A percentile compares a stretch with the other conserved stretches of the same genome.
phyloP scores from a whole-genome alignment of 768 basidiomycete genomes.

The Mrakia hoshinonis region DNA sequence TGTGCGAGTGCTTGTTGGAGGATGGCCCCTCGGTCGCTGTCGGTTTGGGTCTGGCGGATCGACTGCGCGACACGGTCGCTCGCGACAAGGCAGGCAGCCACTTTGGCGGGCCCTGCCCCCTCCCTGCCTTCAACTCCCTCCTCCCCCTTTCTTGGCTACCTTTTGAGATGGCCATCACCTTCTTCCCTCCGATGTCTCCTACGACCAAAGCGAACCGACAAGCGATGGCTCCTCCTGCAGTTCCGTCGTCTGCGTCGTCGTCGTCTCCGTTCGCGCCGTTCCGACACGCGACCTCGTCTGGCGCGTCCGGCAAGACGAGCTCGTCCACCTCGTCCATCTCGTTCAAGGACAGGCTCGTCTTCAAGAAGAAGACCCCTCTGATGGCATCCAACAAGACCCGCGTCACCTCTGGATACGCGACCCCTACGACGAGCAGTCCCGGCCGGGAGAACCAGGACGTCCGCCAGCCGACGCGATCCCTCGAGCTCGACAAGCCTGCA shows the following conservation, averaged over 20 bases:
- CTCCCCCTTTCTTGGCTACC: background rate
- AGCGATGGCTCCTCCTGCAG: background rate
- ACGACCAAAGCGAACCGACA: background rate
- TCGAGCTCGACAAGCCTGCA: too few relatives aligned
- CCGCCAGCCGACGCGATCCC: too few relatives aligned
- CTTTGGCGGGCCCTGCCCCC: background rate
- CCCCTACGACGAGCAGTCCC: background rate
- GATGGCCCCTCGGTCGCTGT: background rate
- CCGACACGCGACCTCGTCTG: background rate
- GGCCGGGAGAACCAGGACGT: background rate
- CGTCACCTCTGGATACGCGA: constrained; percentile 6
- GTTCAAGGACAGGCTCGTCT: background rate
- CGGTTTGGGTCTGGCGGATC: background rate
- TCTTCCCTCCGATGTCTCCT: constrained; percentile 1
- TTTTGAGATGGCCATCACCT: background rate
- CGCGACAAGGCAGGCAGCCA: background rate
- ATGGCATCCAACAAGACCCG: background rate
- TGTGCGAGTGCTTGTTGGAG: background rate
- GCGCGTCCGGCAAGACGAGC: background rate
- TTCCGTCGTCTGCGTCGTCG: background rate
- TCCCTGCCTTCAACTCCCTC: background rate
- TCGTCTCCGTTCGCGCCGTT: background rate
- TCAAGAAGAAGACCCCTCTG: constrained; percentile 1
- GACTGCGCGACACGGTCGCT: background rate
- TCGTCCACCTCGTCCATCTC: constrained; percentile 3